Evolutionary conservation across 2,329 filamentous ascomycete genomes (phyloP).

Genomic region (Alternaria gansuensis): DNA sequence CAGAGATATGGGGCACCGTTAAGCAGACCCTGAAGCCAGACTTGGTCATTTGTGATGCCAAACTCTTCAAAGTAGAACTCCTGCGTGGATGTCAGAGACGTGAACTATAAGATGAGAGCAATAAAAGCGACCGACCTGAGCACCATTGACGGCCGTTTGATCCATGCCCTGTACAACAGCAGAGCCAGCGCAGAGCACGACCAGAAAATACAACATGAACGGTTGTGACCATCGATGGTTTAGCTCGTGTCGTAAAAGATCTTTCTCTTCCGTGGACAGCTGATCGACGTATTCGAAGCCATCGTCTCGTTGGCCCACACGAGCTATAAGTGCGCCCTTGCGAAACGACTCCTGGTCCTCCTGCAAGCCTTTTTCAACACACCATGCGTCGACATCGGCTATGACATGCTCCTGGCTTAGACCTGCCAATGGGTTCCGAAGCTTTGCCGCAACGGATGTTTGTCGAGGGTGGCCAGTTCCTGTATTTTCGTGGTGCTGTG

Average conservation of each 20-base stretch:
- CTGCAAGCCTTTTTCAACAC: conserved; percentile 58
- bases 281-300: conserved; percentile 60
- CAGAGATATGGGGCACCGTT: conserved; percentile 44
- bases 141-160: conserved; percentile 48
- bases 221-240: conserved; percentile 76
- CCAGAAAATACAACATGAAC: conserved; percentile 69
- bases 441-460: conserved; percentile 41
- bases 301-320: conserved; percentile 57
- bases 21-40: conserved; percentile 43
- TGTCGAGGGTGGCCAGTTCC: conserved; percentile 25
- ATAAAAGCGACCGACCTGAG: conserved; percentile 29
- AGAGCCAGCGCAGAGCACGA: conserved; percentile 71
- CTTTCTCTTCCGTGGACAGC: conserved; percentile 64
- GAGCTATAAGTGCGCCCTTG: conserved; percentile 62
- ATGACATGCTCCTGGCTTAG: conserved; percentile 64
- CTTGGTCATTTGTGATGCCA: conserved; percentile 33
- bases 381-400: conserved; percentile 64
- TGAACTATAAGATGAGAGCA: background rate
- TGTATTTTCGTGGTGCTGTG: conserved; percentile 36
- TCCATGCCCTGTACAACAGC: conserved; percentile 71
- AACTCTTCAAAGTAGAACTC: conserved; percentile 46
- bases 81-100: conserved; percentile 16
- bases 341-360: conserved; percentile 60
- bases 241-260: conserved; percentile 67
- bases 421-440: conserved; percentile 65